Evolutionary conservation across 2,329 filamentous ascomycete species (phyloP), one percentile per base, ranked within the genome.

Genomic region (Exserohilum rostratum): DNA sequence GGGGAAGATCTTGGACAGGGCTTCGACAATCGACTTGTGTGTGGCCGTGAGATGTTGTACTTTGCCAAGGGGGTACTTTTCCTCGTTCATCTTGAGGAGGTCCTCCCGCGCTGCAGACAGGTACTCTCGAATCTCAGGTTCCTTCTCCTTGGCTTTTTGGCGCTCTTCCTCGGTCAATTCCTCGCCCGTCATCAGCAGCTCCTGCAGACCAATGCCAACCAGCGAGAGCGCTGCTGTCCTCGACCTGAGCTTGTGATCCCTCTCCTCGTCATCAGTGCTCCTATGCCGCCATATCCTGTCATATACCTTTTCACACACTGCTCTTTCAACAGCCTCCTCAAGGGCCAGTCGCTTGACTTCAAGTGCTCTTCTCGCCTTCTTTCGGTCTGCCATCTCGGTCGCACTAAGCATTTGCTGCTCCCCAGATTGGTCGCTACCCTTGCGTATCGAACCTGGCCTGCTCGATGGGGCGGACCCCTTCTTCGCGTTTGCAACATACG

Each of bases 1-100:
- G 7, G 86, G 84, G 50, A 88, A 83, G 17, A 88, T 77, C 49
- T 84, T 82, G 13, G 85, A 87, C 15, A 89, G 73, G 4, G 92
- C 93, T 73, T 98, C 93, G 44, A 99, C 95, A 60, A 99, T 98
- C 61, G 88, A 89, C 78, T 96, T 96, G 75, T 98, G 95, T 3
- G 91, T 90, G 34, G 88, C 87, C 62, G 93, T 96, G 51, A 99
- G 82, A 67, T 92, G 88, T 67, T 92, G 90, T 37, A 98, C 83
- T 77, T 99, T 99, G 15, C 92, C 95, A 1, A 97, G 79, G 0
- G 95, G 95, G 70, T 92, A 96, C 61, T 88, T 88, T 62, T 91
- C 90, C 54, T 93, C 85, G 69, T 91, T 88, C 93, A 99, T 98
- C 57, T 85, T 84, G 40, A 86, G 81, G 44, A 99, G 78, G 55